Evolutionary conservation across 495 filamentous ascomycete genomes (phyloP).

Genomic region (Penicillium pancosmium): DNA sequence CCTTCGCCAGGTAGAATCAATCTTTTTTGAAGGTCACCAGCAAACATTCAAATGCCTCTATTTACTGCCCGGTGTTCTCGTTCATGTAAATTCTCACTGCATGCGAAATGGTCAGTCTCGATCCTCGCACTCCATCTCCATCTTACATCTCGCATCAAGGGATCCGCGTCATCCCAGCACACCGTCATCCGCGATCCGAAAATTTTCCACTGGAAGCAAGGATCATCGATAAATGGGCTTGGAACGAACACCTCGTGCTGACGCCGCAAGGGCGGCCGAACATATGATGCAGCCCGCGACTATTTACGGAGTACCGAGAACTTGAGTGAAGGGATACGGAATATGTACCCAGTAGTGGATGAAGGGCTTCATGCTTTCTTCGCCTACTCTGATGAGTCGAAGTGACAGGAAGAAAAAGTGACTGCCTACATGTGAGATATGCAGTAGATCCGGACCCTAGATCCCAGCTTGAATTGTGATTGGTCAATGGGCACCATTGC

Average conservation of each 20-base stretch:
- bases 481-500: conserved; percentile 1
- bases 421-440: conserved; percentile 30
- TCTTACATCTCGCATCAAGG: neutral
- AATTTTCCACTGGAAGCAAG: neutral
- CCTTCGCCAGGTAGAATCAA: too few relatives aligned
- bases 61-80: neutral
- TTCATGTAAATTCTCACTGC: conserved; percentile 1
- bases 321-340: too few relatives aligned
- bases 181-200: neutral
- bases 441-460: conserved; percentile 15
- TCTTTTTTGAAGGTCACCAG: too few relatives aligned
- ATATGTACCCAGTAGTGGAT: neutral
- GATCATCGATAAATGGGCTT: conserved; percentile 3
- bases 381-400: neutral
- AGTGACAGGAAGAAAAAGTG: conserved; percentile 10
- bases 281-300: neutral
- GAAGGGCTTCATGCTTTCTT: neutral
- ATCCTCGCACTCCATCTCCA: neutral
- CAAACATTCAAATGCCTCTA: too few relatives aligned
- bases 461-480: conserved; percentile 5
- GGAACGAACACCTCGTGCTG: conserved; percentile 15
- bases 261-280: conserved; percentile 12
- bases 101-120: neutral
- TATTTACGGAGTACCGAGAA: too few relatives aligned
- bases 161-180: neutral